phyloP scores from a whole-genome alignment of 106 monocot species.

The Gastrodia elata region DNA sequence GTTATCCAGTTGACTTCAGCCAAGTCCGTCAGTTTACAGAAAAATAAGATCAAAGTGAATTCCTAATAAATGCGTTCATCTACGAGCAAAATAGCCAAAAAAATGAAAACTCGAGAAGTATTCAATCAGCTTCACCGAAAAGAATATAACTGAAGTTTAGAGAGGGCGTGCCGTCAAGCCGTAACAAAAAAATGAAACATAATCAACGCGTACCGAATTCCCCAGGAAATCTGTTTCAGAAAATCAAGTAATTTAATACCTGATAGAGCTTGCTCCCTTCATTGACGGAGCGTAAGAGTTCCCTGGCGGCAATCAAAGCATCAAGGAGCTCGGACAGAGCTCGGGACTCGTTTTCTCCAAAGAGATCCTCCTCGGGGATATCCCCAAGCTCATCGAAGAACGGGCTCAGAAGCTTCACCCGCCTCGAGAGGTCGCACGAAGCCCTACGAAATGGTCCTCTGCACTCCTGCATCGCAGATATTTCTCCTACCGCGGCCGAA shows the following conservation, averaged over 20 bases:
- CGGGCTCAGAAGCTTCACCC: constrained; percentile 69
- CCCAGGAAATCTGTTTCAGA: background rate
- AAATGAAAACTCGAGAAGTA: background rate
- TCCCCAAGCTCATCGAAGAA: constrained; percentile 74
- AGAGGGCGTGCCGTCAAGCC: background rate
- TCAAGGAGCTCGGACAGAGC: constrained; percentile 21
- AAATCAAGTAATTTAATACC: constrained; percentile 22
- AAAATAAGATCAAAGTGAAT: background rate
- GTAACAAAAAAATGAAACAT: background rate
- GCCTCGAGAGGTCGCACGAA: constrained; percentile 49
- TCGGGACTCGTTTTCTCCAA: constrained; percentile 14
- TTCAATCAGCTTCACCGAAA: background rate
- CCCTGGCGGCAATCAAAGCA: constrained; percentile 35
- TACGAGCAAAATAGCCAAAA: background rate
- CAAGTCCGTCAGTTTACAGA: constrained; percentile 3
- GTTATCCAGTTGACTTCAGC: background rate
- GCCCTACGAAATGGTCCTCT: constrained; percentile 56
- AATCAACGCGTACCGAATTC: background rate
- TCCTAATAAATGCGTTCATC: background rate
- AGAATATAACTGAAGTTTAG: background rate
- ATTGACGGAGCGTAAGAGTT: constrained; percentile 41
- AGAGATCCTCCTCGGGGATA: background rate
- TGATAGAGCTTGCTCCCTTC: constrained; percentile 83
- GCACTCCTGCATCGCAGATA: constrained; percentile 52
- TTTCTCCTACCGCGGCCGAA: constrained; percentile 32